phyloP scores from a whole-genome alignment of 441 rosid genomes.

The Gossypium aridum region DNA sequence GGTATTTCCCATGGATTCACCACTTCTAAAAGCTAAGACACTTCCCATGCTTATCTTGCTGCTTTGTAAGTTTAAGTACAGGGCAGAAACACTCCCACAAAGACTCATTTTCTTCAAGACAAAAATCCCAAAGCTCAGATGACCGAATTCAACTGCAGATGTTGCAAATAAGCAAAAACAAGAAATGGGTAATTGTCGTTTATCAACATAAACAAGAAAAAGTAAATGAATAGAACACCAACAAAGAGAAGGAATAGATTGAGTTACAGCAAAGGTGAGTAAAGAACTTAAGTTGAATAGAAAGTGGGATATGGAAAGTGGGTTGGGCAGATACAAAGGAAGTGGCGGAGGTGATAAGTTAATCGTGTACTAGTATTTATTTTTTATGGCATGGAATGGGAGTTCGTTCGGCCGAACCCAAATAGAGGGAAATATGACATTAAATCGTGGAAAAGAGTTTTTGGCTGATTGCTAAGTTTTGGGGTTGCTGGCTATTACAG shows the following conservation, averaged over 20 bases:
- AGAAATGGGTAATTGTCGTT: not conserved
- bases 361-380: not conserved
- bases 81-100: slow-evolving; percentile 47
- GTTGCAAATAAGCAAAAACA: not conserved
- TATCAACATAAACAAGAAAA: not conserved
- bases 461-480: not conserved
- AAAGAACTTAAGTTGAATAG: not conserved
- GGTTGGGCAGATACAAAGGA: not conserved
- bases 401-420: not conserved
- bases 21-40: slow-evolving; percentile 30
- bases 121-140: not conserved
- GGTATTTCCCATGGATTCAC: slow-evolving; percentile 41
- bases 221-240: not conserved
- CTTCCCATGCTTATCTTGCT: slow-evolving; percentile 15
- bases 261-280: not conserved
- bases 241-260: not conserved
- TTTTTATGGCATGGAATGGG: not conserved
- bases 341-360: slow-evolving; percentile 6
- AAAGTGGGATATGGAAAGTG: not conserved
- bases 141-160: slow-evolving; percentile 4
- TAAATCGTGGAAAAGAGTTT: not conserved
- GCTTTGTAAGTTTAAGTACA: slow-evolving; percentile 30
- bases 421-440: not conserved
- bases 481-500: not conserved
- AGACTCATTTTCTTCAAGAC: slow-evolving; percentile 33